Base-by-base conservation (phyloP, 306 rosid genomes). In the Pterocarpus macrocarpus region DNA sequence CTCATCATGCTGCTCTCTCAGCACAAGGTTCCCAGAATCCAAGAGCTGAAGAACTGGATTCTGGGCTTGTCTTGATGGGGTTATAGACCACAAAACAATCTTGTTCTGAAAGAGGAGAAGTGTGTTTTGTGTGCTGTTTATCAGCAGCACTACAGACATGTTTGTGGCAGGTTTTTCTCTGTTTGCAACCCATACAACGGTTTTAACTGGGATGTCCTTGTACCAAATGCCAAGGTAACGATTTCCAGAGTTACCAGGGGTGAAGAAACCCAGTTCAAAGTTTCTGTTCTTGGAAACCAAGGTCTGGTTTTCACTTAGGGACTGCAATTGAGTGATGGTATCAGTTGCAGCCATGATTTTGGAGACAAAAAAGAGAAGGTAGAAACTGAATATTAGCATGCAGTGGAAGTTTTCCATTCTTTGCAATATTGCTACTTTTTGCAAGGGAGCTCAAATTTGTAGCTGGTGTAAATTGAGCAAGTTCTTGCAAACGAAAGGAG, bases 1-100 rank as follows among this genome's bases (percentile, higher is more conserved):
- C 47, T 17, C 56, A 2, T 82, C 66, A 22, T 80, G n/a, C 15
- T 59, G 52, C 13, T 85, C 87, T 80, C 58, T 85, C 0, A 88
- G 84, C 3, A 81, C 88, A 10, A 87, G 78, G 13, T 84, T 87
- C 30, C 90, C 90, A 5, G 80, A 15, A 16, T 55, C 61, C 61
- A 55, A 16, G 8, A 55, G 61, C 28, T 16, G 61, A 6, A 55
- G 61, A 16, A 55, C 8, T 55, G 61, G 61, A 55, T 15, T 15
- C 8, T 55, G 7, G 7, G 5, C 6, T 50, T 14, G 7, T 55
- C 61, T 55, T 15, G 61, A 2, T 15, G 3, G 3, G 30, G 8
- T 55, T 16, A 55, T 7, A 1, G 61, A 55, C 61, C 61, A 55
- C 4, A 55, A 2, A 55, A 6, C 28, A 6, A 0, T 5, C 1